A percentile compares a stretch with the other conserved stretches of the same genome.
Conservation (phyloP, 176 grass and related monocot genomes). For the Themeda triandra region DNA sequence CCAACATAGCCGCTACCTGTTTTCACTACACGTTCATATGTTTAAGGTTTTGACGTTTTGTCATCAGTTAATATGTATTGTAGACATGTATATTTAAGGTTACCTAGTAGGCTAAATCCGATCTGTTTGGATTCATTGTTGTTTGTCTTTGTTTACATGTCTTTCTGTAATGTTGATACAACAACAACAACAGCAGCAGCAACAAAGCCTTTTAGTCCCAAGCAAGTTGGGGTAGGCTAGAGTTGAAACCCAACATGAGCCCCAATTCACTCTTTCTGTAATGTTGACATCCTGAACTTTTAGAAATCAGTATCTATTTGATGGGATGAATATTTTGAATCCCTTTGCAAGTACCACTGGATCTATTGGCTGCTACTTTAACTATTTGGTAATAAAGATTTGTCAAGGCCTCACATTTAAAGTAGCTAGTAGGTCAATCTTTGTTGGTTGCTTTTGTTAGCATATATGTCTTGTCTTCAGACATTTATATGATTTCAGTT, state of each 20-base stretch:
- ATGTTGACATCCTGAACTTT: neutral
- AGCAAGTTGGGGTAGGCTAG: no score
- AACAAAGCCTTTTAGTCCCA: no score
- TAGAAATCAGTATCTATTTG: neutral
- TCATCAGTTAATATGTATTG: neutral
- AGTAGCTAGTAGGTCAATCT: neutral
- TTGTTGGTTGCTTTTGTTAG: neutral
- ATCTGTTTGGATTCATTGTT: neutral
- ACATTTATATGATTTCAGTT: slow-evolving; percentile 8
- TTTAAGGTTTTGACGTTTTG: neutral
- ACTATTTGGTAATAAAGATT: neutral
- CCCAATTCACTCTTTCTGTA: slow-evolving; percentile 18
- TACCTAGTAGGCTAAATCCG: neutral
- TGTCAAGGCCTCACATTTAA: neutral
- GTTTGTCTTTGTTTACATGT: neutral
- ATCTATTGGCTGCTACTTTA: neutral
- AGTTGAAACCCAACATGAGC: no score
- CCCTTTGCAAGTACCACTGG: neutral
- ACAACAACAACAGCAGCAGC: no score
- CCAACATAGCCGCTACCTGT: neutral
- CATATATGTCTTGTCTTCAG: neutral
- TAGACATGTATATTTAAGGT: neutral
- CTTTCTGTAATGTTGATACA: slow-evolving; percentile 17
- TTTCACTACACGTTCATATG: neutral
- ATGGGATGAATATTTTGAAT: neutral